These are phyloP conservation scores for Beauveria varroae DNA, from an alignment of 2,329 filamentous ascomycete genomes.

Conservation along the genomic window DNA sequence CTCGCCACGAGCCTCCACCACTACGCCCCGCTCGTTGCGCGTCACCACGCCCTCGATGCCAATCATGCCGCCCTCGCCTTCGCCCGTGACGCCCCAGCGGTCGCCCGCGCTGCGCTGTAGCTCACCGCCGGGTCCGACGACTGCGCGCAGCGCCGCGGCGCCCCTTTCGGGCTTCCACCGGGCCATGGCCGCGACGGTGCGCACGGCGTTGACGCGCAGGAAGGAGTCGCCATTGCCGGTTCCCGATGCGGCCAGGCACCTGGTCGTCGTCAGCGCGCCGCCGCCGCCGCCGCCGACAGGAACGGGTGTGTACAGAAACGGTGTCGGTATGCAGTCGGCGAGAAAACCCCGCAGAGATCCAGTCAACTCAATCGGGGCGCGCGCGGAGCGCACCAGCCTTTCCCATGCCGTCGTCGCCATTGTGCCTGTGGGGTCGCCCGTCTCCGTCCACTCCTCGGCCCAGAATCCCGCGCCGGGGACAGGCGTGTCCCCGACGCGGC, in stretches of 20 bases:
- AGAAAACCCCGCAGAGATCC: slow-evolving; percentile 40
- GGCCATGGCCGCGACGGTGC: slow-evolving; percentile 66
- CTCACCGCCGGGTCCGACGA: slow-evolving; percentile 66
- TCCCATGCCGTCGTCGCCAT: slow-evolving; percentile 14
- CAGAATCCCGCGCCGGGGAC: slow-evolving; percentile 80
- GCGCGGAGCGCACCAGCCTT: slow-evolving; percentile 9
- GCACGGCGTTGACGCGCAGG: slow-evolving; percentile 60
- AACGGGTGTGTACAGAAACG: slow-evolving; percentile 31
- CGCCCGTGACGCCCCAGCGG: slow-evolving; percentile 65
- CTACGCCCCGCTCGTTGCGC: slow-evolving; percentile 32
- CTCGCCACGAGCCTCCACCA: slow-evolving; percentile 35
- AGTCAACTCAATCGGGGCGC: slow-evolving; percentile 19
- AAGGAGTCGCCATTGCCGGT: slow-evolving; percentile 90
- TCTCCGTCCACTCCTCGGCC: slow-evolving; percentile 73
- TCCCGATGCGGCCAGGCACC: slow-evolving; percentile 57
- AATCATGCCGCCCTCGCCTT: slow-evolving; percentile 81
- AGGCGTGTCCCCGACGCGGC: slow-evolving; percentile 79
- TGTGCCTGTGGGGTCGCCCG: slow-evolving; percentile 25
- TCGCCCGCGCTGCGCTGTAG: slow-evolving; percentile 66
- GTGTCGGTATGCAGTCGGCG: slow-evolving; percentile 52
- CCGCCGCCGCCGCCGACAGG: neutral
- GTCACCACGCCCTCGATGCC: slow-evolving; percentile 59
- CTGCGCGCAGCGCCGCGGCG: slow-evolving; percentile 49
- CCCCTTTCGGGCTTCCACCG: slow-evolving; percentile 51
- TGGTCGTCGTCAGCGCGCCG: slow-evolving; percentile 28